Evolutionary conservation across 352 stramenopile genomes (phyloP).

Genomic region (Elongisporangium anandrum): DNA sequence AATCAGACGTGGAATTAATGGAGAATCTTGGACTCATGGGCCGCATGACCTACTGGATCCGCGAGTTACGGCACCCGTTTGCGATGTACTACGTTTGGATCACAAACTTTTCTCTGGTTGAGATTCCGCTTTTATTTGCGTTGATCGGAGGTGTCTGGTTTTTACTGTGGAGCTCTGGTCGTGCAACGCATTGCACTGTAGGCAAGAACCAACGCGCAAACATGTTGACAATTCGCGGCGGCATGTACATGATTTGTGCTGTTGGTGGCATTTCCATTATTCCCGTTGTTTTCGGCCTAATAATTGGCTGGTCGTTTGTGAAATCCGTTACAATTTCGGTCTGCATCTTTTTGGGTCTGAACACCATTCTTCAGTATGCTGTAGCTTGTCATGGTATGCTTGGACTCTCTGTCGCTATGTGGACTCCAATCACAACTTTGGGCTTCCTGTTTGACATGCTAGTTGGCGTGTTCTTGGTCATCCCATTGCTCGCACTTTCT

Average conservation of each 20-base stretch:
- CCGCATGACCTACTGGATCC: slow-evolving; percentile 69
- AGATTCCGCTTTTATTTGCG: slow-evolving; percentile 42
- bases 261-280: slow-evolving; percentile 52
- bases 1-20: slow-evolving; percentile 69
- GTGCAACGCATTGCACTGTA: slow-evolving; percentile 37
- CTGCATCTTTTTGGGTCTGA: slow-evolving; percentile 65
- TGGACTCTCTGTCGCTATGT: slow-evolving; percentile 60
- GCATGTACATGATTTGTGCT: slow-evolving; percentile 71
- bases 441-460: slow-evolving; percentile 87
- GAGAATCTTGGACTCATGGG: slow-evolving; percentile 57
- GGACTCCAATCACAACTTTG: slow-evolving; percentile 60
- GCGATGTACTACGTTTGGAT: slow-evolving; percentile 83
- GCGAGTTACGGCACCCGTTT: slow-evolving; percentile 72
- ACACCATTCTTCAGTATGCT: slow-evolving; percentile 65
- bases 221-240: slow-evolving; percentile 47
- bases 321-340: slow-evolving; percentile 70
- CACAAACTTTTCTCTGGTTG: slow-evolving; percentile 50
- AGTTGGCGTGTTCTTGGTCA: slow-evolving; percentile 70
- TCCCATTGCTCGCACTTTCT: slow-evolving; percentile 69
- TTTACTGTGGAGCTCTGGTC: slow-evolving; percentile 50
- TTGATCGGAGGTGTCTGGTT: slow-evolving; percentile 45
- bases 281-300: slow-evolving; percentile 49
- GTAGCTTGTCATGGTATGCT: slow-evolving; percentile 64
- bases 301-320: slow-evolving; percentile 49
- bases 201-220: slow-evolving; percentile 58